Conservation (phyloP, 2,329 filamentous ascomycete genomes). For the Ophiostoma piceae region DNA sequence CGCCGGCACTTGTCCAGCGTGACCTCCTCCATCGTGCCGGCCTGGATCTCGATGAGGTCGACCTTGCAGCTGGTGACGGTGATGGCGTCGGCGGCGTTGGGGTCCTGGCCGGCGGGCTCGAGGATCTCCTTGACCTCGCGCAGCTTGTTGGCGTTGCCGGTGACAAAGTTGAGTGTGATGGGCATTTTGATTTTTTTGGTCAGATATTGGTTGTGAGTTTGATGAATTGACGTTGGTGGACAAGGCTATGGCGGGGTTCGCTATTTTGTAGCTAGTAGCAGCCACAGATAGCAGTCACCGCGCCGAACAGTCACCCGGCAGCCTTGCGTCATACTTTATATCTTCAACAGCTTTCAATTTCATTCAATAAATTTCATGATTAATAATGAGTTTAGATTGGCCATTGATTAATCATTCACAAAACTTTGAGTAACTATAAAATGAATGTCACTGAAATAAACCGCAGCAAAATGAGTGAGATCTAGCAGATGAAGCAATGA, state of each 20-base stretch:
- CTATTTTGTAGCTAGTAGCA: neutral
- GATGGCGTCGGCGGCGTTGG: constrained; percentile 40
- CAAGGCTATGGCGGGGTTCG: neutral
- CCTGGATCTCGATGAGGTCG: constrained; percentile 86
- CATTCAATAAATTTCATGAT: no score
- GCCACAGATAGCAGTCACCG: no score
- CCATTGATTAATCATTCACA: no score
- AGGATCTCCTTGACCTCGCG: constrained; percentile 84
- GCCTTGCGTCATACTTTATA: no score
- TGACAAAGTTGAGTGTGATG: constrained; percentile 77
- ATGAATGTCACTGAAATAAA: neutral
- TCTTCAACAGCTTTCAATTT: no score
- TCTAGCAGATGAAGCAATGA: neutral
- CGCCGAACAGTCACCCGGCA: constrained; percentile 5
- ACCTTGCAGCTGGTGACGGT: constrained; percentile 67
- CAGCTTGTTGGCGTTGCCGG: constrained; percentile 92
- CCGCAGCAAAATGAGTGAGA: neutral
- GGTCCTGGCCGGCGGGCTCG: constrained; percentile 44
- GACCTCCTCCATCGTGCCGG: constrained; percentile 86
- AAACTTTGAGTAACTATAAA: no score
- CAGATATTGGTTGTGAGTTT: neutral
- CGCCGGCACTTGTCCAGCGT: constrained; percentile 79
- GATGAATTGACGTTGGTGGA: neutral
- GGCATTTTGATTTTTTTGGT: constrained; percentile 32
- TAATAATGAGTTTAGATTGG: no score